Evolutionary conservation across 345 rosid genomes (phyloP), one percentile per base, ranked within the genome.

Genomic region (Ceriops decandra): DNA sequence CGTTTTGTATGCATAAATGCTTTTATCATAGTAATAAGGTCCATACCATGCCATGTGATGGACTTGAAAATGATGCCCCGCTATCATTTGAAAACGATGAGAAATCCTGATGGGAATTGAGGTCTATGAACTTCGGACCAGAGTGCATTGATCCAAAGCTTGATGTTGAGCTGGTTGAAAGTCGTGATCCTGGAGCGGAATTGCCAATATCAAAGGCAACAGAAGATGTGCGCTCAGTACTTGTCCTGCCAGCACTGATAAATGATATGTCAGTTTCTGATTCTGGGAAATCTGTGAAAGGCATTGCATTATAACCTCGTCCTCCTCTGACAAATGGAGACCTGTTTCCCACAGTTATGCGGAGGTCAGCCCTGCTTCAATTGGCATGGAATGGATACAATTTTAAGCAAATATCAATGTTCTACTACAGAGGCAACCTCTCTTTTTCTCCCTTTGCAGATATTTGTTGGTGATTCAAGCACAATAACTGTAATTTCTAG

Each of bases 201-300:
- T 95, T 96, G 10, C 69, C 70, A 65, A 67, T 81, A 51, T 91
- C 96, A 9, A 75, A 81, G 69, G 82, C 46, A 57, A 72, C 70
- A 36, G 89, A 82, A 52, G 85, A 82, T 53, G 74, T 27, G 52
- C 79, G 54, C 16, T 85, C 88, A 2, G 83, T 80, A 86, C 97
- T 95, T 31, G 95, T 88, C 72, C 97, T 76, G 22, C 85, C 90
- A 0, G 96, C 87, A 88, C 96, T 90, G 75, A 91, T 86, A 71
- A 86, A 87, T 53, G 98, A 86, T 73, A 91, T 86, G 68, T 95
- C 96, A 5, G 86, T 75, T 30, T 87, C 95, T 1, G 87, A 21
- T 53, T 91, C 97, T 24, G 84, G 67, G 31, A 83, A 76, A 61
- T 88, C 88, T 9, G 47, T 68, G 13, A 76, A 79, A 46, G 86